Conservation (phyloP, 164 flowering plant species). For the Cinnamomum micranthum region DNA sequence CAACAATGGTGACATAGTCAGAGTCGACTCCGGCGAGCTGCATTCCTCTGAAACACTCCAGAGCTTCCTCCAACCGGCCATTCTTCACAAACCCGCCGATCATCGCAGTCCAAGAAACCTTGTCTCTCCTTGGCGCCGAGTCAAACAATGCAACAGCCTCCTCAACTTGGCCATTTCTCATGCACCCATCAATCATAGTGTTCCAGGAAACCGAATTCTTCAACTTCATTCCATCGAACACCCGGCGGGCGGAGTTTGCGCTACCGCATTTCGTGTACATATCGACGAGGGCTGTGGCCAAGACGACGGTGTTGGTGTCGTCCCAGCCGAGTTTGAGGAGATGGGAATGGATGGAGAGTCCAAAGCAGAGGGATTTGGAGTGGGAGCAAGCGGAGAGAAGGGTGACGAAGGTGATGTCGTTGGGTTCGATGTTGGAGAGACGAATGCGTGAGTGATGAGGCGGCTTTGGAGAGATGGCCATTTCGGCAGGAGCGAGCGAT, state of each 20-base stretch:
- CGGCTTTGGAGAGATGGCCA: conserved; percentile 3
- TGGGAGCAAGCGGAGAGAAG: conserved; percentile 8
- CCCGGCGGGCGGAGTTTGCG: conserved; percentile 4
- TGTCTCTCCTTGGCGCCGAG: conserved; percentile 7
- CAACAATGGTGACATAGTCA: conserved; percentile 10
- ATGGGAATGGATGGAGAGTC: conserved; percentile 5
- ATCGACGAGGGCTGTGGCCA: conserved; percentile 5
- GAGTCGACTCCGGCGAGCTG: conserved; percentile 3
- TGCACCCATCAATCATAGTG: conserved; percentile 15
- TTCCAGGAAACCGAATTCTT: conserved; percentile 18
- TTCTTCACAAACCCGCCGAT: conserved; percentile 14
- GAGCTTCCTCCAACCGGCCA: conserved; percentile 12
- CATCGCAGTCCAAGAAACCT: conserved; percentile 16
- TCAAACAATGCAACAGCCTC: conserved; percentile 3
- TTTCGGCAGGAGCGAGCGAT: conserved; percentile 13
- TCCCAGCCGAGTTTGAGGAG: conserved; percentile 2
- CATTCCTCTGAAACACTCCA: conserved; percentile 12
- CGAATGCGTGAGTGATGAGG: neutral
- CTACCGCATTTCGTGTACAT: conserved; percentile 11
- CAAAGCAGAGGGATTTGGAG: conserved; percentile 1
- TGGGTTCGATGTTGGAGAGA: conserved; percentile 7
- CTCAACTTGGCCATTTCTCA: conserved; percentile 10
- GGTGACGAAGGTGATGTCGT: conserved; percentile 6
- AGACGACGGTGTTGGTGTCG: conserved; percentile 3
- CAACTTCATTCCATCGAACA: conserved; percentile 14